phyloP scores from a whole-genome alignment of 2,329 filamentous ascomycete species.

The Pezicula rhizophila region DNA sequence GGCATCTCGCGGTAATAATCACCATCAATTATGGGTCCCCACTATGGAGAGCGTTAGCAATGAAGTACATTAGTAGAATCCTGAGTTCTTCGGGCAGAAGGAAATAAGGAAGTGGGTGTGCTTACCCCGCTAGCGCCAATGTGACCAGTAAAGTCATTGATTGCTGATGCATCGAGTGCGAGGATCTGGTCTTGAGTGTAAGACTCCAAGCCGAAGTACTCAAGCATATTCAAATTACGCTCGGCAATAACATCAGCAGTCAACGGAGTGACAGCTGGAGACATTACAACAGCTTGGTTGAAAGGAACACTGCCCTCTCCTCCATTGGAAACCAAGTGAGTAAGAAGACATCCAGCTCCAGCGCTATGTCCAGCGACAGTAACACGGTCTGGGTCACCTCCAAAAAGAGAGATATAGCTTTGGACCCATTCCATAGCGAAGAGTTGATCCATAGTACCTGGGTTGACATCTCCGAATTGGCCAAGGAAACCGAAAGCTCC shows the following conservation, averaged over 20 bases:
- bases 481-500: conserved; percentile 7
- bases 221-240: neutral
- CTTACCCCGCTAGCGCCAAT: neutral
- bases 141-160: conserved; percentile 3
- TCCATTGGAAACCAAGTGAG: conserved; percentile 44
- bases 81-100: too few relatives aligned
- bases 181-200: neutral
- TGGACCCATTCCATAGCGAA: conserved; percentile 50
- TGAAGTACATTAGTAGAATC: too few relatives aligned
- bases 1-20: conserved; percentile 1
- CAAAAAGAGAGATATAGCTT: conserved; percentile 44
- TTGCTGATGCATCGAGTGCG: conserved; percentile 1
- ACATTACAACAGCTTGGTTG: conserved; percentile 25
- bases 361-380: conserved; percentile 44
- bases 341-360: conserved; percentile 43
- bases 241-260: neutral
- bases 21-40: neutral
- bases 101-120: too few relatives aligned
- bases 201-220: neutral
- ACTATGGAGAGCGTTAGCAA: neutral
- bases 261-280: neutral
- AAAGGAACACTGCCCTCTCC: conserved; percentile 32
- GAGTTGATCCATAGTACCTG: conserved; percentile 44
- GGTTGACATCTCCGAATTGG: conserved; percentile 35
- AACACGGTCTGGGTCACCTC: conserved; percentile 40